Percentiles rank a stretch among this genome's conserved stretches.
These are phyloP conservation scores for Ascoidea tarda DNA, from an alignment of 805 yeast species.

Conservation along the genomic window DNA sequence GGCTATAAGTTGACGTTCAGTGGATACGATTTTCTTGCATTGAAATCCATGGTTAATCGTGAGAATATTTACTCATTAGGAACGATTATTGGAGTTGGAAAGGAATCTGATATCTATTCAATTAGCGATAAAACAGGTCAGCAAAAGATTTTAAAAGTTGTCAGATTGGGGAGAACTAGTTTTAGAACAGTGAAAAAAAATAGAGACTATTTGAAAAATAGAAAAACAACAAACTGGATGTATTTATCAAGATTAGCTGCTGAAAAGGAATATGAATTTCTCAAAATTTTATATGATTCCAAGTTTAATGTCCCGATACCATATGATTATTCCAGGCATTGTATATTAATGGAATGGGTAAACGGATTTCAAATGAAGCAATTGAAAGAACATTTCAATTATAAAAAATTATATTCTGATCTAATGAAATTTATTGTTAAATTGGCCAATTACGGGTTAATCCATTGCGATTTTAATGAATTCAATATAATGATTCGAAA, in stretches of 20 bases:
- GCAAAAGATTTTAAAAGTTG: constrained; percentile 75
- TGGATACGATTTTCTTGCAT: constrained; percentile 88
- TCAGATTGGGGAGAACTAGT: constrained; percentile 87
- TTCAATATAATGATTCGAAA: constrained; percentile 83
- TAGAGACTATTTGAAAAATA: constrained; percentile 72
- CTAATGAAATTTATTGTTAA: constrained; percentile 79
- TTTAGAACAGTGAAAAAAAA: constrained; percentile 87
- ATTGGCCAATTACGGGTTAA: constrained; percentile 76
- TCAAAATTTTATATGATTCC: constrained; percentile 57
- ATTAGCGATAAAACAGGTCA: constrained; percentile 54
- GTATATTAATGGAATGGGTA: constrained; percentile 84
- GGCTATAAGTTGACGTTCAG: constrained; percentile 82
- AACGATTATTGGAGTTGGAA: constrained; percentile 87
- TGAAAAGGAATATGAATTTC: constrained; percentile 78
- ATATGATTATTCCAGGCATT: constrained; percentile 79
- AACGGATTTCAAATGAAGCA: constrained; percentile 86
- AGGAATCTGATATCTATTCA: constrained; percentile 89
- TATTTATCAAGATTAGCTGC: constrained; percentile 82
- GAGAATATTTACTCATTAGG: constrained; percentile 69
- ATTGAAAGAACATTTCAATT: constrained; percentile 53
- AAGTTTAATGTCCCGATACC: constrained; percentile 86
- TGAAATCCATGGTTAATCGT: constrained; percentile 69
- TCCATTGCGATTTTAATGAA: constrained; percentile 96
- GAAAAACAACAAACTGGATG: constrained; percentile 82
- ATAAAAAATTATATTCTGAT: constrained; percentile 63